Evolutionary conservation across 768 basidiomycete genomes (phyloP).

Genomic region (Lactifluus hygrophoroides): DNA sequence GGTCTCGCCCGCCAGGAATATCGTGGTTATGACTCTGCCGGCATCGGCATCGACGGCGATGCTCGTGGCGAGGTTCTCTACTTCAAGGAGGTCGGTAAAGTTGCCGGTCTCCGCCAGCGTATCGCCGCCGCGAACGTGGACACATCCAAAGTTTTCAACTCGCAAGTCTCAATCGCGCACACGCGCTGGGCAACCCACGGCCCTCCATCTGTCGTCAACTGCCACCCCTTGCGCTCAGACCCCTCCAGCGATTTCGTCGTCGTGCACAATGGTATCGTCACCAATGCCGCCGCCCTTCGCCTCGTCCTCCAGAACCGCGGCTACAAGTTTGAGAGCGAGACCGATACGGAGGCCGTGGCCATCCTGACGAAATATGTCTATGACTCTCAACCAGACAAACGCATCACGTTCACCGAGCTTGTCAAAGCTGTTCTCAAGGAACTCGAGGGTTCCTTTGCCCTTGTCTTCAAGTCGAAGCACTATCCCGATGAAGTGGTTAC

Average conservation of each 20-base stretch:
- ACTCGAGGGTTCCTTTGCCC: conserved; percentile 97
- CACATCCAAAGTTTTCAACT: conserved; percentile 65
- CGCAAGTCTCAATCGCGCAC: conserved; percentile 95
- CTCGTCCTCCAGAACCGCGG: conserved; percentile 94
- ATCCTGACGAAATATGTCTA: conserved; percentile 95
- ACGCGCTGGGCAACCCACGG: conserved; percentile 99
- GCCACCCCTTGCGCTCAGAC: conserved; percentile 91
- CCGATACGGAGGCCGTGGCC: conserved; percentile 96
- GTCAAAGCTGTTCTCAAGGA: conserved; percentile 96
- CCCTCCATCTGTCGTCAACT: conserved; percentile 77
- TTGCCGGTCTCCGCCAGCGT: conserved; percentile 83
- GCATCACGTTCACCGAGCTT: conserved; percentile 80
- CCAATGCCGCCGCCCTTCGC: conserved; percentile 82
- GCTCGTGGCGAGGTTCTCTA: conserved; percentile 63
- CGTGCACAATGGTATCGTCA: conserved; percentile 99
- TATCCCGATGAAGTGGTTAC: conserved; percentile 95
- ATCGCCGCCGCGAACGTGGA: conserved; percentile 66
- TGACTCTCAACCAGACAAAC: conserved; percentile 84
- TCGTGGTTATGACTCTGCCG: conserved; percentile 96
- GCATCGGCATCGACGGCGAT: conserved; percentile 88
- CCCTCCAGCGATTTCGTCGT: conserved; percentile 74
- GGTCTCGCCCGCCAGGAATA: conserved; percentile 96
- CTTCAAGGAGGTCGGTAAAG: conserved; percentile 99
- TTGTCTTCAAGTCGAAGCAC: conserved; percentile 96
- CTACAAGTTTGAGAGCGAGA: conserved; percentile 89